phyloP scores from a whole-genome alignment of 1,284 basidiomycete genomes.

The Porodaedalea pini region DNA sequence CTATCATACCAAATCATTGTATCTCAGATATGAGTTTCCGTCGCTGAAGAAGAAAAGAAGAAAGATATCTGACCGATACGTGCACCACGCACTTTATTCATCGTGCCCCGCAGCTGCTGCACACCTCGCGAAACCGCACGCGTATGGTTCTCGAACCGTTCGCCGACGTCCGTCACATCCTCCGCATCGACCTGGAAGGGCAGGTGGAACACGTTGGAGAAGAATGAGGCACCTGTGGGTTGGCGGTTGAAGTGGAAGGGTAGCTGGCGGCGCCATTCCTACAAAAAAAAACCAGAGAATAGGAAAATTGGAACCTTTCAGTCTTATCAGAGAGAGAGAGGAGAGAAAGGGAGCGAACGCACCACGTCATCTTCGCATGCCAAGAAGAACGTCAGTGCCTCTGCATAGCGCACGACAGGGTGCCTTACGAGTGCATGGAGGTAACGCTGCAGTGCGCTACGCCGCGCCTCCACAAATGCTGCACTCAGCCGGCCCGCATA shows the following conservation, averaged over 20 bases:
- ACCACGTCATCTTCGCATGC: constrained; percentile 70
- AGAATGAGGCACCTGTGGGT: constrained; percentile 67
- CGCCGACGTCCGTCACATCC: constrained; percentile 54
- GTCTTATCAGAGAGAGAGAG: no score
- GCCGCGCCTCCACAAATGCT: constrained; percentile 77
- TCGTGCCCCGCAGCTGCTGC: constrained; percentile 59
- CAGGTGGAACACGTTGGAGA: constrained; percentile 78
- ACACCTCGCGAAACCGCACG: constrained; percentile 63
- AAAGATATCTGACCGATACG: constrained; percentile 51
- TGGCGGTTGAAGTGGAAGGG: constrained; percentile 58
- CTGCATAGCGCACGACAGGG: constrained; percentile 73
- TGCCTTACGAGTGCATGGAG: constrained; percentile 70
- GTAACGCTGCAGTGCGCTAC: constrained; percentile 79
- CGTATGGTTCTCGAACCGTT: constrained; percentile 63
- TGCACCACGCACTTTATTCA: constrained; percentile 59
- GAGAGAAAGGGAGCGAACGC: constrained; percentile 28
- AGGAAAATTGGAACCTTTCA: not conserved
- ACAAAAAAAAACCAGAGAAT: constrained; percentile 11
- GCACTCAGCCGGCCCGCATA: constrained; percentile 76
- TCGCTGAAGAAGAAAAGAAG: not conserved
- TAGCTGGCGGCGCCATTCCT: constrained; percentile 72
- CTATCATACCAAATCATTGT: constrained; percentile 33
- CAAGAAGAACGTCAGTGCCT: constrained; percentile 79
- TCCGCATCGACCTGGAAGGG: constrained; percentile 78
- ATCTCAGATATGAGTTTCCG: not conserved